These are phyloP conservation scores for Beauveria sp. DNA, from an alignment of 2,329 filamentous ascomycete species.

Conservation along the genomic window DNA sequence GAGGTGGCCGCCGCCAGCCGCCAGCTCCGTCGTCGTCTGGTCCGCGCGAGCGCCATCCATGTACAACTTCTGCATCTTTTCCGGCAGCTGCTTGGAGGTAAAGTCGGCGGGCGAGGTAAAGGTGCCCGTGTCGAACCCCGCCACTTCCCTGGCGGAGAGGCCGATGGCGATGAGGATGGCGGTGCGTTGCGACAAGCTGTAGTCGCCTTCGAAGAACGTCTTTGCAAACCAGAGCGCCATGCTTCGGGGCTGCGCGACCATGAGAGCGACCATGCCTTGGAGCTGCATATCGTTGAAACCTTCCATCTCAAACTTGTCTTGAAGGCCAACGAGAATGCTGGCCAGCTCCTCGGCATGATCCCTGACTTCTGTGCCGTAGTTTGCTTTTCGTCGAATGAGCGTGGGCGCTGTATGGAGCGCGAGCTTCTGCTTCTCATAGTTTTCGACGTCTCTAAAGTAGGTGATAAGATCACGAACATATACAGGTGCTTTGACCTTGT, in stretches of 20 bases:
- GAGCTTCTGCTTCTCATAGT: slow-evolving; percentile 75
- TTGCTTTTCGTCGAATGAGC: slow-evolving; percentile 80
- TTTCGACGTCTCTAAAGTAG: slow-evolving; percentile 72
- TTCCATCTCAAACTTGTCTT: slow-evolving; percentile 78
- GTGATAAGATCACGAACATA: slow-evolving; percentile 80
- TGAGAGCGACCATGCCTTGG: slow-evolving; percentile 73
- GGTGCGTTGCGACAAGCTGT: slow-evolving; percentile 77
- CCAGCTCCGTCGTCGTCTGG: slow-evolving; percentile 14
- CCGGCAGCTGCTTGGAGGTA: slow-evolving; percentile 72
- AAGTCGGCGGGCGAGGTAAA: slow-evolving; percentile 50
- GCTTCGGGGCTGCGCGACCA: slow-evolving; percentile 65
- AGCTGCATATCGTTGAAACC: slow-evolving; percentile 68
- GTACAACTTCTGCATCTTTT: slow-evolving; percentile 67
- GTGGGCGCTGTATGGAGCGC: slow-evolving; percentile 68
- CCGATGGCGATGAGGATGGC: slow-evolving; percentile 76
- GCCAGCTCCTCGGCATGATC: slow-evolving; percentile 80
- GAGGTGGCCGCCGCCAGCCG: slow-evolving; percentile 28
- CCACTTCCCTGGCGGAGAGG: slow-evolving; percentile 74
- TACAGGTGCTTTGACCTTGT: slow-evolving; percentile 78
- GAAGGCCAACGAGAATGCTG: slow-evolving; percentile 65
- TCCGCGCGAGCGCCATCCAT: slow-evolving; percentile 26
- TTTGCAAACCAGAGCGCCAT: slow-evolving; percentile 81
- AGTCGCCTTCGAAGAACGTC: slow-evolving; percentile 86
- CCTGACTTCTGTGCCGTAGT: slow-evolving; percentile 79
- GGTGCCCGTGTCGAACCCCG: slow-evolving; percentile 59